Evolutionary conservation across 352 stramenopile genomes (phyloP), one percentile per base, ranked within the genome.

Genomic region (Phytophthora citrophthora): DNA sequence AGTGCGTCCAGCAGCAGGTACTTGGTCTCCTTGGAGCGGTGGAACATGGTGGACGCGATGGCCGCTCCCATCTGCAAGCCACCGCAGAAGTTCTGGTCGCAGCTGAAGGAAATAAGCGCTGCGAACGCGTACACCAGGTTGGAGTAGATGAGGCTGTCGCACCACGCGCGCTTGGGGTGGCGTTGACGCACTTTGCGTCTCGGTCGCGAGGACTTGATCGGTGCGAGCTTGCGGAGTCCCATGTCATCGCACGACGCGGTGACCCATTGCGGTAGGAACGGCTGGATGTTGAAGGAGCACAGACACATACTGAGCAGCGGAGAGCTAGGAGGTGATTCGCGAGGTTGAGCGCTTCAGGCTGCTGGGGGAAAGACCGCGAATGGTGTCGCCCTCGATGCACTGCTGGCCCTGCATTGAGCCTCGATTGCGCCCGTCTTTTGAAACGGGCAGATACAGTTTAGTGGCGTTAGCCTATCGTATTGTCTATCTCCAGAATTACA

Each of bases 1-100:
- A 86, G 64, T n/a, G 83, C 86, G 63, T 94, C 86, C 26, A 94
- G 66, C 31, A 89, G 63, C 41, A 94, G 62, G 65, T 89, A 94
- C 71, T 86, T 88, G 70, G 86, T 94, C 70, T 94, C 86, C 68
- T 91, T 90, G 36, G 80, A 90, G 34, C 86, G 81, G 57, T 94
- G 86, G 68, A 94, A 94, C 68, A 90, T 77, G 44, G 76, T 90
- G 39, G 81, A 91, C 16, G 86, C 83, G 36, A 91, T 72, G 34
- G 86, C 74, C 8, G 86, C 83, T 24, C 77, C 80, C 61, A 89
- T 71, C 65, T 94, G 86, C 59, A 94, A 72, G 16, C 86, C 58
- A 41, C 75, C 79, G 59, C 83, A 94, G 52, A 90, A 81, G 63
- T 90, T 85, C 68, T 94, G 86, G 31, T 75, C 71, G 47, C 82